Evolutionary conservation across 2,329 filamentous ascomycete species (phyloP).

Genomic region (Chrysoporthe puriensis): DNA sequence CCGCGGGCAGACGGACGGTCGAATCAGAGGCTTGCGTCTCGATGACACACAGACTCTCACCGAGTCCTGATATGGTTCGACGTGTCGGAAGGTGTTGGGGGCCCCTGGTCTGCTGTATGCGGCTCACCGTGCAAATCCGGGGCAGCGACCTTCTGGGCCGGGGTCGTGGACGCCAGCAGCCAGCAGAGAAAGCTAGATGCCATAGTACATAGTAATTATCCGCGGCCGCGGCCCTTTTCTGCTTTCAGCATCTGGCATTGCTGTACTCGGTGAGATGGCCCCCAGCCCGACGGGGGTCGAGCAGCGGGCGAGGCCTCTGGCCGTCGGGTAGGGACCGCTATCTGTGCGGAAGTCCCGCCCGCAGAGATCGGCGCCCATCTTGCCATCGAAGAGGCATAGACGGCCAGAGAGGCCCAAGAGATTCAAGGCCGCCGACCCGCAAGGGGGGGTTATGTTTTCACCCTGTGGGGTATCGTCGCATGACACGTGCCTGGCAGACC

Average conservation of each 20-base stretch:
- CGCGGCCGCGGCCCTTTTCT: constrained; percentile 24
- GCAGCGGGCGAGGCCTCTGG: neutral
- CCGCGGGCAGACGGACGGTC: neutral
- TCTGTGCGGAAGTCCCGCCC: neutral
- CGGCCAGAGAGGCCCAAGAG: too few species aligned
- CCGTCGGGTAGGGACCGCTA: neutral
- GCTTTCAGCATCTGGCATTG: constrained; percentile 5
- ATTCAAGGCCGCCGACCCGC: constrained; percentile 8
- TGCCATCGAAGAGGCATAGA: neutral
- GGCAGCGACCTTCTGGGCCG: constrained; percentile 26
- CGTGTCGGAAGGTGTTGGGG: constrained; percentile 21
- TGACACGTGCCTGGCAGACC: constrained; percentile 25
- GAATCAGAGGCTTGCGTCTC: neutral
- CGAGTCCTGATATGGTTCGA: constrained; percentile 21
- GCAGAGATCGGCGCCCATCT: neutral
- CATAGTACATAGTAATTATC: neutral
- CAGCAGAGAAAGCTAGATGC: constrained; percentile 17
- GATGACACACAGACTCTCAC: neutral
- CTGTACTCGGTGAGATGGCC: neutral
- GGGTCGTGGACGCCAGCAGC: constrained; percentile 20
- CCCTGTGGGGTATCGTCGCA: constrained; percentile 27
- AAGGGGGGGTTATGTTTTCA: constrained; percentile 15
- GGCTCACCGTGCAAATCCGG: constrained; percentile 28
- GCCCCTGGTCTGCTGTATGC: constrained; percentile 24
- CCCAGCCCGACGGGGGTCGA: neutral